A percentile compares a stretch with the other conserved stretches of the same genome.
Evolutionary conservation across 2,329 filamentous ascomycete genomes (phyloP).

Genomic region (Dactylonectria estremocensis): DNA sequence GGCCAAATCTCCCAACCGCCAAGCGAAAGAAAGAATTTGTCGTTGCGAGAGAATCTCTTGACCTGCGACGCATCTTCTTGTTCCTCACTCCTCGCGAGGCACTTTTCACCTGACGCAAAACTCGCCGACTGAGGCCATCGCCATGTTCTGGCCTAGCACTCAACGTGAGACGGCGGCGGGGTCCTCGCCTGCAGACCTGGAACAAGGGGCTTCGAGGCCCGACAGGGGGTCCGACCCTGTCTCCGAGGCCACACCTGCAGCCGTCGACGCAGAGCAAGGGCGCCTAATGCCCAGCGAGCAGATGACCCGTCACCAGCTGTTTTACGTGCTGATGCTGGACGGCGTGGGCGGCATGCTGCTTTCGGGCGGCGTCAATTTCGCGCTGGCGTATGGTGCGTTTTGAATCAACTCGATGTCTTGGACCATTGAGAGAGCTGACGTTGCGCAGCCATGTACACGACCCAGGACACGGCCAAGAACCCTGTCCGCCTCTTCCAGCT

Average conservation of each 20-base stretch:
- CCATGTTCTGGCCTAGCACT: conserved; percentile 33
- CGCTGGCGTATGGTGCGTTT: conserved; percentile 63
- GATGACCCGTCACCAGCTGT: conserved; percentile 59
- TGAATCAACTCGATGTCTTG: not conserved
- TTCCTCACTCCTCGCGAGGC: not conserved
- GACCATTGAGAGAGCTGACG: not conserved
- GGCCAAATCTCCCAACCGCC: conserved; percentile 3
- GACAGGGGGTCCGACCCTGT: conserved; percentile 34
- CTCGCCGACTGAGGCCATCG: conserved; percentile 16
- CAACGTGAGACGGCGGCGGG: conserved; percentile 44
- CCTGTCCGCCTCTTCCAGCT: conserved; percentile 65
- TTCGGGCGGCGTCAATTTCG: conserved; percentile 65
- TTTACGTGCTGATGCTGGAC: conserved; percentile 64
- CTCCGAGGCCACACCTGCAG: not conserved
- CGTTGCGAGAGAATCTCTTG: not conserved
- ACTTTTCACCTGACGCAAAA: conserved; percentile 15
- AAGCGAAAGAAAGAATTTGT: not conserved
- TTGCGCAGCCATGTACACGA: conserved; percentile 63
- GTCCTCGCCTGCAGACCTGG: conserved; percentile 37
- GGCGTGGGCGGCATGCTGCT: conserved; percentile 61
- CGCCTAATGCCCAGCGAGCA: conserved; percentile 54
- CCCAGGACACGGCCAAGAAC: conserved; percentile 52
- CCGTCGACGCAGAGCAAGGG: conserved; percentile 1
- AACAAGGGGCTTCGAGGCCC: conserved; percentile 31
- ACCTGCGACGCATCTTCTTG: not conserved